These are phyloP conservation scores for Aspergillus arachidicola DNA, from an alignment of 2,329 filamentous ascomycete genomes.

Conservation along the genomic window DNA sequence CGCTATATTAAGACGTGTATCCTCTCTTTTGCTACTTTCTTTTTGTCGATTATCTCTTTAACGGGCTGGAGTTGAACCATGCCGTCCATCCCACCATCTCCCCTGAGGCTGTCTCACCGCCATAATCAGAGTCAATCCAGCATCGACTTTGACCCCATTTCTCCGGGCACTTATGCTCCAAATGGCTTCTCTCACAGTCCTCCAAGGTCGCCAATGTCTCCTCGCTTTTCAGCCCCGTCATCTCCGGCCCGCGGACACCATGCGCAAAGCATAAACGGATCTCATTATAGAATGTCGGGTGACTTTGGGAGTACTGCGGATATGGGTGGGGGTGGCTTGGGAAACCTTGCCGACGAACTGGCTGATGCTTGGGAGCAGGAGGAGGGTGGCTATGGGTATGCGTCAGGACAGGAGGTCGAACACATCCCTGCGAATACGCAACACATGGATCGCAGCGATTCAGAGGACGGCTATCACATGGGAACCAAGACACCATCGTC, in stretches of 20 bases:
- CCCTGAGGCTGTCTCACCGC: conserved; percentile 43
- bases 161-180: conserved; percentile 32
- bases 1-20: conserved; percentile 4
- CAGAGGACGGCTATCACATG: conserved; percentile 34
- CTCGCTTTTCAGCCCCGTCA: conserved; percentile 39
- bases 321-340: conserved; percentile 53
- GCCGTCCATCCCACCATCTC: conserved; percentile 37
- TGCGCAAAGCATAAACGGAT: conserved; percentile 38
- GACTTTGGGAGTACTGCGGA: conserved; percentile 39
- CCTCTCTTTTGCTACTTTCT: background rate
- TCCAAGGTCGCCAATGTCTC: conserved; percentile 36
- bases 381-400: conserved; percentile 50
- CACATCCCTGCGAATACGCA: conserved; percentile 32
- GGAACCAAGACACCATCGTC: conserved; percentile 30
- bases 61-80: conserved; percentile 14
- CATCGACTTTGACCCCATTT: conserved; percentile 40
- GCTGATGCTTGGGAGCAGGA: conserved; percentile 61
- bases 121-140: conserved; percentile 35
- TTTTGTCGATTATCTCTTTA: background rate
- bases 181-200: conserved; percentile 38
- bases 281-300: conserved; percentile 38
- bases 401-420: conserved; percentile 38
- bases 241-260: conserved; percentile 44
- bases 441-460: conserved; percentile 33
- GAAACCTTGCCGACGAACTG: conserved; percentile 66